Base-by-base conservation (phyloP, 108 stramenopile species). In the Cyclotella baltica region DNA sequence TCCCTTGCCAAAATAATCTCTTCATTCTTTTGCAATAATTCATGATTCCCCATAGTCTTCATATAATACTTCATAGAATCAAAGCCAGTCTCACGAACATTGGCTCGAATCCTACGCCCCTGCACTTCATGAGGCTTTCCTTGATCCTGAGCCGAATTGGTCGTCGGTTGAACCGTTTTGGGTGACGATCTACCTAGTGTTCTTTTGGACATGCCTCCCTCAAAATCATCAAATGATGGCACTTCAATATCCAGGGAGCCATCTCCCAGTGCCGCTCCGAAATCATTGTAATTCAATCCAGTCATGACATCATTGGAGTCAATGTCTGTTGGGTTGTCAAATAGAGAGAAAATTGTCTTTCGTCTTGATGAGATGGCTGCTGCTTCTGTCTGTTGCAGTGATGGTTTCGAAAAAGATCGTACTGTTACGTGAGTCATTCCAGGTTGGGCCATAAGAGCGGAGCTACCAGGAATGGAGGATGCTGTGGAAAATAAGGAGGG, bases 21-120 rank as follows among this genome's bases (percentile, higher is more conserved):
- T 75, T 96, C 95, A 63, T 93, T 92, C 76, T 90, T 91, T 50
- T 92, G 91, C 57, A 96, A 72, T 8, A 96, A 81, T 47, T 92
- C 91, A 70, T 93, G 95, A 78, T 92, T 94, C 62, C 93, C 93
- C 92, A 95, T 95, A 5, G 85, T 88, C 68, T 95, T 93, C 62
- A 93, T 90, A 83, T 93, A 93, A 62, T 85, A 70, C 57, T 86
- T 90, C 88, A 93, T 93, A 53, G 89, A 89, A 62, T 93, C 92
- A 40, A 83, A 88, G 28, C 90, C 92, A 0, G 92, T 93, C 70
- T 95, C 92, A 8, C 81, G 70, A 19, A 93, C 87, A 52, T 80
- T 86, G 47, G 94, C 90, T 53, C 72, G 83, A 35, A 92, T 78
- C 81, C 86, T 87, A 34, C 84, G 81, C 22, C 61, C 58, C 1